A percentile compares a stretch with the other conserved stretches of the same genome.
Evolutionary conservation across 129 eudicot species (phyloP).

Genomic region (Deinandra increscens): DNA sequence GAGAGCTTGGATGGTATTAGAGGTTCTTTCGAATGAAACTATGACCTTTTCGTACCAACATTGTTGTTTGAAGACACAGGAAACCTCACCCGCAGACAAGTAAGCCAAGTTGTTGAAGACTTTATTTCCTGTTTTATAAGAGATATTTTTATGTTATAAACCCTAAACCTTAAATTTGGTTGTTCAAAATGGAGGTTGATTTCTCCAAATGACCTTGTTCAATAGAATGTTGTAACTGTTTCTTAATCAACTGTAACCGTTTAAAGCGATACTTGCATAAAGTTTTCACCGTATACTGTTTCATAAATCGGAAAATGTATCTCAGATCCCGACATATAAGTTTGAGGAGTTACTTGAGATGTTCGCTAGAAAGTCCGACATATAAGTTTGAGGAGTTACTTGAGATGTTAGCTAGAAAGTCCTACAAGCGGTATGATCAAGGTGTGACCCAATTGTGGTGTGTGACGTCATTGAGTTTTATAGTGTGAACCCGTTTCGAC

Average conservation of each 20-base stretch:
- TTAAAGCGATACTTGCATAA: background rate
- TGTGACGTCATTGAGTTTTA: too few relatives aligned
- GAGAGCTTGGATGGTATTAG: slow-evolving; percentile 80
- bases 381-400: too few relatives aligned
- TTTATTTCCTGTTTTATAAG: background rate
- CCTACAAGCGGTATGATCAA: too few relatives aligned
- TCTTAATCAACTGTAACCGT: slow-evolving; percentile 1
- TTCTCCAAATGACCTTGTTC: slow-evolving; percentile 3
- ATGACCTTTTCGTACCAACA: background rate
- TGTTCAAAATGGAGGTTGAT: slow-evolving; percentile 16
- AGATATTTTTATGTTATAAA: background rate
- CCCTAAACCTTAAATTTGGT: slow-evolving; percentile 11
- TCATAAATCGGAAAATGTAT: too few relatives aligned
- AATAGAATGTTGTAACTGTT: slow-evolving; percentile 6
- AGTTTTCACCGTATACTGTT: too few relatives aligned
- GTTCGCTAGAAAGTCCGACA: too few relatives aligned
- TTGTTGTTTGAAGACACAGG: background rate
- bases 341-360: too few relatives aligned
- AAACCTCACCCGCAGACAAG: slow-evolving; percentile 3
- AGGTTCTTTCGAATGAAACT: slow-evolving; percentile 53
- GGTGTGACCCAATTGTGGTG: too few relatives aligned
- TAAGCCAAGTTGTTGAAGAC: background rate
- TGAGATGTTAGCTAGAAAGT: too few relatives aligned
- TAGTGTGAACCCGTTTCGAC: too few relatives aligned
- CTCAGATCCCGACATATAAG: too few relatives aligned